Evolutionary conservation across 768 basidiomycete species (phyloP).

Genomic region (Hypholoma fasciculare): DNA sequence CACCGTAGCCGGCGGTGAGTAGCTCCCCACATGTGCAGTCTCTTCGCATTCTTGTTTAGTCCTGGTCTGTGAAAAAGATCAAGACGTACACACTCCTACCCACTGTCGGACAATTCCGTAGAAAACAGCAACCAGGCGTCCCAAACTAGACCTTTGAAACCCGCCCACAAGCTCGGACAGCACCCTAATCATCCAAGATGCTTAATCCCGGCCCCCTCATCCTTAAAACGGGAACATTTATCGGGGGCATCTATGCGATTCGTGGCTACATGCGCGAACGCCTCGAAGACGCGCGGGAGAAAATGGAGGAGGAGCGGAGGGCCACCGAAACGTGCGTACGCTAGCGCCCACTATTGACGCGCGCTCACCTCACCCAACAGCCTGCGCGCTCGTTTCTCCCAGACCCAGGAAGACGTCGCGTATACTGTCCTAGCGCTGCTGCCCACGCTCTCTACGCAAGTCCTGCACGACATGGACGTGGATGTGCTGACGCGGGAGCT

Average conservation of each 20-base stretch:
- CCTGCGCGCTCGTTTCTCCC: constrained; percentile 68
- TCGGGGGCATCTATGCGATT: constrained; percentile 63
- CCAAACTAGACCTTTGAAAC: not conserved
- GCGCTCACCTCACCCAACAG: constrained; percentile 35
- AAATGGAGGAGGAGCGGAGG: constrained; percentile 55
- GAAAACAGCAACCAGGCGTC: too few relatives aligned
- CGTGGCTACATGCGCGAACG: constrained; percentile 60
- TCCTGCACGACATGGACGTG: constrained; percentile 76
- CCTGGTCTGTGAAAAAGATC: too few relatives aligned
- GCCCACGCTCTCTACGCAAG: constrained; percentile 62
- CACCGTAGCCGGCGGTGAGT: too few relatives aligned
- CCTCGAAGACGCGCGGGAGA: constrained; percentile 66
- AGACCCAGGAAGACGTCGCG: constrained; percentile 75
- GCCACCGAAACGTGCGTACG: constrained; percentile 69
- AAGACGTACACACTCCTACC: too few relatives aligned
- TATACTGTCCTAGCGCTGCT: constrained; percentile 75
- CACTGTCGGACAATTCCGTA: too few relatives aligned
- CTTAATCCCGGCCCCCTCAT: constrained; percentile 22
- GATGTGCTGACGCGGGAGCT: constrained; percentile 63
- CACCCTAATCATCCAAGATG: not conserved
- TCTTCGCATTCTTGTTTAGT: too few relatives aligned
- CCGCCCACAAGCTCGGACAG: not conserved
- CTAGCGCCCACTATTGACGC: constrained; percentile 1
- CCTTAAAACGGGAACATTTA: constrained; percentile 49
- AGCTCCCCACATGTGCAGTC: too few relatives aligned